Conservation (phyloP, 805 yeast species). For the Starmerella apis region DNA sequence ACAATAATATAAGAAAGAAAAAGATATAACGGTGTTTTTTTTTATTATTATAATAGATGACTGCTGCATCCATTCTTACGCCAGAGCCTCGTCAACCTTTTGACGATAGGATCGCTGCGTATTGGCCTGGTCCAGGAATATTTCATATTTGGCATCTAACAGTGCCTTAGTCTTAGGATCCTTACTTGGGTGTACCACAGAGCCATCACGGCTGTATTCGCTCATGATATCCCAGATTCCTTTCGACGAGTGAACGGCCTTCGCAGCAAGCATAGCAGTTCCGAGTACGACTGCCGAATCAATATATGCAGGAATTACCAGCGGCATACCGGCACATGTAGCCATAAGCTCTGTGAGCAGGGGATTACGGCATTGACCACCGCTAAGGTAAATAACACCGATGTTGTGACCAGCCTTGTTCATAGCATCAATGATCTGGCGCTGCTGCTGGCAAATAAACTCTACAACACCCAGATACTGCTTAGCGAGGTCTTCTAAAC, state of each 20-base stretch:
- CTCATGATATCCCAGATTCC: constrained; percentile 78
- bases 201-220: constrained; percentile 71
- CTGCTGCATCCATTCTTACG: no score
- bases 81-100: constrained; percentile 37
- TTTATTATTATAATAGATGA: no score
- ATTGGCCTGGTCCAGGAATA: constrained; percentile 78
- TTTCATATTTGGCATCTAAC: constrained; percentile 67
- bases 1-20: no score
- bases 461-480: constrained; percentile 91
- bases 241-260: constrained; percentile 58
- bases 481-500: constrained; percentile 73
- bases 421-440: constrained; percentile 87
- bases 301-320: constrained; percentile 85
- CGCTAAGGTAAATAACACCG: constrained; percentile 73
- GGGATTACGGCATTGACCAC: constrained; percentile 94
- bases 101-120: constrained; percentile 69
- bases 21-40: neutral
- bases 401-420: constrained; percentile 67
- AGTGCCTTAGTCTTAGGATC: constrained; percentile 38
- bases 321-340: constrained; percentile 84
- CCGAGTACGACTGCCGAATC: constrained; percentile 98
- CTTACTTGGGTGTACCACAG: constrained; percentile 70
- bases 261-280: constrained; percentile 88
- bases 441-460: constrained; percentile 93
- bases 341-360: constrained; percentile 81